Conservation (phyloP, 2,329 filamentous ascomycete genomes). For the Fusarium burgessii region DNA sequence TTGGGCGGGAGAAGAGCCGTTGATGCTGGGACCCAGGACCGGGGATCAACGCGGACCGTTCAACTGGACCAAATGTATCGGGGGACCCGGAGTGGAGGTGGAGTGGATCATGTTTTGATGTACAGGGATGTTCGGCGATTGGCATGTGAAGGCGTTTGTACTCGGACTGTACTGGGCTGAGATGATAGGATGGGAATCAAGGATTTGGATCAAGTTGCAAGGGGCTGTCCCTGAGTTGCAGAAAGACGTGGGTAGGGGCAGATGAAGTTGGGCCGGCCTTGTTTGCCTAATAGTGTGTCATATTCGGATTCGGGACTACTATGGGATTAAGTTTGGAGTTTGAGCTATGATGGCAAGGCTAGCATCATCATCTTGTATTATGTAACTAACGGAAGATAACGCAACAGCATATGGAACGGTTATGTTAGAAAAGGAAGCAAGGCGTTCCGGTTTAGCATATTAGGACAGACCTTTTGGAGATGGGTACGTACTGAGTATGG, state of each 20-base stretch:
- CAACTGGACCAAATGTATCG: conserved; percentile 69
- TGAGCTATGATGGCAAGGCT: conserved; percentile 2
- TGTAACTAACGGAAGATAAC: conserved; percentile 27
- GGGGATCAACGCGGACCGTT: conserved; percentile 63
- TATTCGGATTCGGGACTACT: conserved; percentile 25
- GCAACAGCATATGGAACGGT: conserved; percentile 32
- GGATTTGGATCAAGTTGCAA: conserved; percentile 25
- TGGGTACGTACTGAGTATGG: conserved; percentile 9
- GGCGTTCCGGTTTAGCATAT: conserved; percentile 34
- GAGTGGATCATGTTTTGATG: conserved; percentile 75
- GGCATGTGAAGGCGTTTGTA: conserved; percentile 33
- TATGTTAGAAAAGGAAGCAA: conserved; percentile 31
- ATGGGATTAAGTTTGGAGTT: conserved; percentile 29
- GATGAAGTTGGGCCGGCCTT: conserved; percentile 8
- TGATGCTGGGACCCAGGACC: conserved; percentile 49
- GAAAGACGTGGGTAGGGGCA: conserved; percentile 25
- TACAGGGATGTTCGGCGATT: conserved; percentile 27
- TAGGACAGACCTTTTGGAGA: conserved; percentile 4
- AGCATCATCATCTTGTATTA: conserved; percentile 33
- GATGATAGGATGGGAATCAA: conserved; percentile 21
- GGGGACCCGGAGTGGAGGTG: conserved; percentile 67
- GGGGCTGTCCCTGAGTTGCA: conserved; percentile 24
- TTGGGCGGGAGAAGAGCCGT: conserved; percentile 53
- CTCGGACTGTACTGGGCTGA: conserved; percentile 21
- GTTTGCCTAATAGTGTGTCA: conserved; percentile 11